Conservation (phyloP, 2,329 filamentous ascomycete species). For the Aspergillus felis region DNA sequence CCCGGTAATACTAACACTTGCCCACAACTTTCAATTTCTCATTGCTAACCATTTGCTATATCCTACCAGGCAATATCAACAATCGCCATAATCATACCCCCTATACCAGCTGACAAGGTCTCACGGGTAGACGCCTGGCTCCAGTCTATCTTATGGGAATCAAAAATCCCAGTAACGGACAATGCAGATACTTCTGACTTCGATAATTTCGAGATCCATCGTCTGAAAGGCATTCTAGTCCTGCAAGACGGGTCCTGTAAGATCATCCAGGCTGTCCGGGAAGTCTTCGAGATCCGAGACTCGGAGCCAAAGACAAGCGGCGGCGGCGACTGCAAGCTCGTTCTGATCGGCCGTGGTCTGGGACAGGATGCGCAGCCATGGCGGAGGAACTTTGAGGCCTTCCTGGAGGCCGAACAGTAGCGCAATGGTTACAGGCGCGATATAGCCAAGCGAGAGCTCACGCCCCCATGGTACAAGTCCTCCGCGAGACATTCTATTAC, state of each 20-base stretch:
- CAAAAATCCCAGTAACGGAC: constrained; percentile 20
- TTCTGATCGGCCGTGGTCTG: constrained; percentile 45
- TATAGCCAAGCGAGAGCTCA: not conserved
- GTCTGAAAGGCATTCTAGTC: constrained; percentile 75
- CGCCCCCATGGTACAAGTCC: not conserved
- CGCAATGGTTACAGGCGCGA: not conserved
- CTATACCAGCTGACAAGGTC: constrained; percentile 57
- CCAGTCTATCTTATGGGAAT: constrained; percentile 78
- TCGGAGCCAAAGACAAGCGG: constrained; percentile 19
- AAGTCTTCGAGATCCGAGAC: constrained; percentile 89
- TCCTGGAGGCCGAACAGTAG: constrained; percentile 9
- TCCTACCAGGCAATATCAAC: constrained; percentile 72
- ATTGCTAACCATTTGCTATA: not conserved
- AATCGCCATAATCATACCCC: constrained; percentile 64
- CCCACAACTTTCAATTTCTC: not conserved
- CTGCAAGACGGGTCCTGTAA: constrained; percentile 63
- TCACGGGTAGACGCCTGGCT: constrained; percentile 73
- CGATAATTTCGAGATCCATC: constrained; percentile 71
- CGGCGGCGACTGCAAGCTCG: constrained; percentile 38
- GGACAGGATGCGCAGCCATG: constrained; percentile 29
- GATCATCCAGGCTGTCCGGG: constrained; percentile 85
- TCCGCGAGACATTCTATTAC: not conserved
- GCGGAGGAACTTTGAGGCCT: constrained; percentile 33
- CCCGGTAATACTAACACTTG: constrained; percentile 49
- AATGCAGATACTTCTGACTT: constrained; percentile 17